These are phyloP conservation scores for Rhynchospora tenuis DNA, from an alignment of 176 grass and related monocot species.

Conservation along the genomic window DNA sequence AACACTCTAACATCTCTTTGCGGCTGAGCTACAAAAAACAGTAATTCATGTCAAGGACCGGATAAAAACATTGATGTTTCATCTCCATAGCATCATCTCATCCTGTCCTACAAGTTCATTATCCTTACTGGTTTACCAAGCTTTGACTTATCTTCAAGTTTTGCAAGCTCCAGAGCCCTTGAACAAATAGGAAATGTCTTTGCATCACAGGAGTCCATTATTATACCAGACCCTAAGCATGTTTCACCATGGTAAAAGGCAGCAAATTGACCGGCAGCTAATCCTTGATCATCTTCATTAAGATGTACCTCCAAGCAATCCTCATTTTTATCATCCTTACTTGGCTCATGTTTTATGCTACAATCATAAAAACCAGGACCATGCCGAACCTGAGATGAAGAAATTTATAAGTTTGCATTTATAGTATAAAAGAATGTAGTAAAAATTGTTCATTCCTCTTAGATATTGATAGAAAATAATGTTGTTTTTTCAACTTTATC, in stretches of 20 bases:
- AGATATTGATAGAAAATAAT: background rate
- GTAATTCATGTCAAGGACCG: background rate
- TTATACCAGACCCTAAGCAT: constrained; percentile 82
- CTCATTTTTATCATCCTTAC: constrained; percentile 27
- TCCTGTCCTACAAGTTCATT: constrained; percentile 54
- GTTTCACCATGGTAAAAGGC: constrained; percentile 52
- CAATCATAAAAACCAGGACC: constrained; percentile 81
- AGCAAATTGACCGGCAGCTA: constrained; percentile 86
- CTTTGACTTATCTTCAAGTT: constrained; percentile 69
- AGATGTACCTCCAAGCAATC: constrained; percentile 50
- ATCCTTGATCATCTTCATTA: constrained; percentile 80
- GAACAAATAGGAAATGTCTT: constrained; percentile 66
- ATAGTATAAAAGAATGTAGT: background rate
- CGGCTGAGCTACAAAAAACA: background rate
- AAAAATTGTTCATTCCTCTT: background rate
- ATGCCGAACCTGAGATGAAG: constrained; percentile 52
- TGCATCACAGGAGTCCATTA: constrained; percentile 60
- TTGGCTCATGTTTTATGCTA: constrained; percentile 30
- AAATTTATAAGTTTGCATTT: background rate
- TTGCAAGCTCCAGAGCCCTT: constrained; percentile 62
- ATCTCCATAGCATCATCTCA: background rate
- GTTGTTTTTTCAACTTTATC: background rate
- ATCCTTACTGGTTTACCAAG: constrained; percentile 86
- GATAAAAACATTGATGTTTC: background rate
- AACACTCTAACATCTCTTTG: background rate